Evolutionary conservation across 164 flowering plant species (phyloP).

Genomic region (Chloranthus sessilifolius): DNA sequence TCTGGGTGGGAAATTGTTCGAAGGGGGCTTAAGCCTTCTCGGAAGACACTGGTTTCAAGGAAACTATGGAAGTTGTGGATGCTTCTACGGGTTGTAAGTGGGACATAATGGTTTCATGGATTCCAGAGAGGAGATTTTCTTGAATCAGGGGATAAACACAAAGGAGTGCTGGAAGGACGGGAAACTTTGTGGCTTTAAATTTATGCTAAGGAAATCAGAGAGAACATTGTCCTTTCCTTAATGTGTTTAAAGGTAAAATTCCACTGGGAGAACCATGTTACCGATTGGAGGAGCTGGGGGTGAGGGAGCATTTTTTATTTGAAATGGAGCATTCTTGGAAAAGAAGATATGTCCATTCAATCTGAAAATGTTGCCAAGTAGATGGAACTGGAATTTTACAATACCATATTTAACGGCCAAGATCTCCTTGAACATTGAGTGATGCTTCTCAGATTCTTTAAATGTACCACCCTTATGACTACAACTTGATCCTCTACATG

Average conservation of each 20-base stretch:
- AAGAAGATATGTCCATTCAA: neutral
- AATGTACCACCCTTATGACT: neutral
- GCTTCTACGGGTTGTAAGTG: too few relatives aligned
- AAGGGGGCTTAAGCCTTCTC: neutral
- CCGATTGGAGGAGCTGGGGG: too few relatives aligned
- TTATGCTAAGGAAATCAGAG: too few relatives aligned
- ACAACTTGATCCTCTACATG: neutral
- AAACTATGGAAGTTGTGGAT: neutral
- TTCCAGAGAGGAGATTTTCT: too few relatives aligned
- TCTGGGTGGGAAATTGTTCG: neutral
- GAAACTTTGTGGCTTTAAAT: too few relatives aligned
- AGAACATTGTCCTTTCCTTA: too few relatives aligned
- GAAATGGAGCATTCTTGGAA: neutral
- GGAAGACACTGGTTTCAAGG: neutral
- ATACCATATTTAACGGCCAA: neutral
- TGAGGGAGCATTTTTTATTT: neutral
- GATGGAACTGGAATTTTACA: neutral
- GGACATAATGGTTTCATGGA: too few relatives aligned
- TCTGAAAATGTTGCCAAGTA: neutral
- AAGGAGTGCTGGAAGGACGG: too few relatives aligned
- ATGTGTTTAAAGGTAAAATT: too few relatives aligned
- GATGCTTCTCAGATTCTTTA: neutral
- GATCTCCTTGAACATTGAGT: too few relatives aligned
- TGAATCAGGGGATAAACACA: too few relatives aligned
- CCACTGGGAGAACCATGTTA: too few relatives aligned